Percentiles rank a stretch among this genome's conserved stretches.
Evolutionary conservation across 2,329 filamentous ascomycete species (phyloP).

Genomic region (Ceratocystis albifundus): DNA sequence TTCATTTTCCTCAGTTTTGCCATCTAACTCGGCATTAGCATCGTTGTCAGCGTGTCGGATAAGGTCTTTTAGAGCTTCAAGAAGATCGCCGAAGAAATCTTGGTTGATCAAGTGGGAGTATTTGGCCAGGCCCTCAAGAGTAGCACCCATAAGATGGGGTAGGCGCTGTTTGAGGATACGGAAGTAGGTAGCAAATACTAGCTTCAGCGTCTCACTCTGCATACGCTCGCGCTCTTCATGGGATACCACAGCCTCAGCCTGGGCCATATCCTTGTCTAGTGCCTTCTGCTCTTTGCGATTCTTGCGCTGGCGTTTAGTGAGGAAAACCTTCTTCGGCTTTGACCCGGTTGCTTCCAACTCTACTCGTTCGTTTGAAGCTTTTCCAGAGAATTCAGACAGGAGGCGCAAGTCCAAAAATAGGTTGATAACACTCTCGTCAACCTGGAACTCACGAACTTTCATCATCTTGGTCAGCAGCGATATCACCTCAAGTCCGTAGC

Average conservation of each 20-base stretch:
- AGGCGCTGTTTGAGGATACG: conserved; percentile 76
- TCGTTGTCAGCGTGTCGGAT: conserved; percentile 61
- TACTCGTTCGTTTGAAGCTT: conserved; percentile 65
- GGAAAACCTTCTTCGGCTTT: conserved; percentile 71
- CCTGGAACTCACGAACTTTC: conserved; percentile 68
- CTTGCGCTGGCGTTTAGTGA: conserved; percentile 82
- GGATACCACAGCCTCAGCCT: conserved; percentile 80
- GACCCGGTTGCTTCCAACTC: conserved; percentile 45
- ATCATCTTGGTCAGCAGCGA: conserved; percentile 87
- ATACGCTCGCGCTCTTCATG: conserved; percentile 89
- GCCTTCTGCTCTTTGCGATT: conserved; percentile 71
- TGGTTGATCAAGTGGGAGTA: conserved; percentile 97
- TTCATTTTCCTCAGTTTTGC: conserved; percentile 34
- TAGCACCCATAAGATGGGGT: conserved; percentile 86
- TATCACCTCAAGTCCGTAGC: conserved; percentile 76
- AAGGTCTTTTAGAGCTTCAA: conserved; percentile 88
- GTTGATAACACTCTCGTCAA: conserved; percentile 79
- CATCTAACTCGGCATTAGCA: conserved; percentile 27
- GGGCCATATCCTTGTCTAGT: conserved; percentile 83
- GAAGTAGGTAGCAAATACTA: conserved; percentile 93
- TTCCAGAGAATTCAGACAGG: conserved; percentile 74
- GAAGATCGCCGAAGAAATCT: conserved; percentile 92
- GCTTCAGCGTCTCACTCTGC: conserved; percentile 89
- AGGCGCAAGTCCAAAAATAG: conserved; percentile 82
- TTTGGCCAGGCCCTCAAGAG: conserved; percentile 84